Evolutionary conservation across 306 rosid species (phyloP), one percentile per base, ranked within the genome.

Genomic region (Cucumis cinereus): DNA sequence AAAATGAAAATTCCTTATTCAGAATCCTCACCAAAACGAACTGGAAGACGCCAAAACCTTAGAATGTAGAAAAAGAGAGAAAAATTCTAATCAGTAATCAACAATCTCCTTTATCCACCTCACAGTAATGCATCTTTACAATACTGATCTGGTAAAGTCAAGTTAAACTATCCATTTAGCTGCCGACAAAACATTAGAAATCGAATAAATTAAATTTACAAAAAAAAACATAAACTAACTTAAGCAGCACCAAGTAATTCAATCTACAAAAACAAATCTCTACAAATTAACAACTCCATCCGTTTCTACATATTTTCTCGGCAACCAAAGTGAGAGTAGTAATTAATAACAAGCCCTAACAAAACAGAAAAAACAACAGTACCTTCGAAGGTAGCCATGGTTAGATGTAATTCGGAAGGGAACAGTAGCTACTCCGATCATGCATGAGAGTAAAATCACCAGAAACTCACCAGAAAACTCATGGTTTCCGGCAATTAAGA

Each of bases 21-120:
- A 90, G 90, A 82, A 90, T 83, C 88, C 97, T 94, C 99, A 94
- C 99, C 99, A 88, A 89, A 87, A 90, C 81, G 89, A 86, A 88
- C 77, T 81, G 74, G 88, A 86, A 78, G 83, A 89, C 88, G 88
- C 87, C 97, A 89, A 85, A 85, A 89, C 97, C 97, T 92, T 87
- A 73, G 75, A 68, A 43, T 22, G 66, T 58, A 58, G 75, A 79
- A 71, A 71, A 84, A 79, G 71, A 77, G 64, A 85, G 47, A 8
- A 63, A 63, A 87, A 87, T 40, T 73, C 78, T 41, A 79, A 88
- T 86, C 85, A 89, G 91, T 84, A 84, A 59, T 49, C 82, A 82
- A 66, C 72, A 82, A 73, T 76, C 50, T 74, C 58, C 67, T 74
- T 49, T 64, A 77, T 78, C 81, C 85, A 82, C 79, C 80, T 77